Base-by-base conservation (phyloP, 2,329 filamentous ascomycete species). In the Triangularia verruculosa region DNA sequence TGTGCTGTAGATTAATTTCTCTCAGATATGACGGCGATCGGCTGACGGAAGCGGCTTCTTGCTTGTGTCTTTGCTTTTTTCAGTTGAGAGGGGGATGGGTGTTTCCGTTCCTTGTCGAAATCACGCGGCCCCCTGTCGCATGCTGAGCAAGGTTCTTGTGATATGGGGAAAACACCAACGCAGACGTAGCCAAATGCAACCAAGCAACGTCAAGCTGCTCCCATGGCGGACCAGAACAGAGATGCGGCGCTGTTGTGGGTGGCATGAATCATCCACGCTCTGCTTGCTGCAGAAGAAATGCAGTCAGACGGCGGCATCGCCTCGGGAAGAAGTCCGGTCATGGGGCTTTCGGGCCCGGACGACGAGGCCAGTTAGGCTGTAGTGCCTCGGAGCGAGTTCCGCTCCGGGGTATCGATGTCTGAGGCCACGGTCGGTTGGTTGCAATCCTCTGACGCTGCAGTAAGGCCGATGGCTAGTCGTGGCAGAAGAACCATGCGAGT, bases 101-200 rank as follows among this genome's bases (percentile, higher is more conserved):
- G 51, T 28, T 54, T 24, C 51, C 51, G 22, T 28, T 54, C 51
- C 51, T 54, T 24, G 51, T 54, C 20, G 20, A 56, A 3, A 39
- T 47, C 59, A 61, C 43, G 61, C 47, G 58, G 59, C 59, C 20
- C 64, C 56, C 56, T 54, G 47, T 59, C 61, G 55, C 64, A 63
- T 59, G 58, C 25, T 61, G 32, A 61, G 59, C 43, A 5, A 24
- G 47, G 59, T 13, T 24, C 27, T 57, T 56, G n/a, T n/a, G 51
- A 57, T 59, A 62, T 59, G 59, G 55, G 24, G n/a, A n/a, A 20
- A 25, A 3, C 27, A 30, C 20, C 32, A 51, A 57, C 43, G 58
- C 52, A 54, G n/a, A 28, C 52, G 56, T n/a, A 32, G 25, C 4
- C 22, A 25, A 54, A 15, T 28, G 20, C 51, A 28, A 28, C 51